Evolutionary conservation across 2,329 filamentous ascomycete species (phyloP).

Genomic region (Cladosporium sp.): DNA sequence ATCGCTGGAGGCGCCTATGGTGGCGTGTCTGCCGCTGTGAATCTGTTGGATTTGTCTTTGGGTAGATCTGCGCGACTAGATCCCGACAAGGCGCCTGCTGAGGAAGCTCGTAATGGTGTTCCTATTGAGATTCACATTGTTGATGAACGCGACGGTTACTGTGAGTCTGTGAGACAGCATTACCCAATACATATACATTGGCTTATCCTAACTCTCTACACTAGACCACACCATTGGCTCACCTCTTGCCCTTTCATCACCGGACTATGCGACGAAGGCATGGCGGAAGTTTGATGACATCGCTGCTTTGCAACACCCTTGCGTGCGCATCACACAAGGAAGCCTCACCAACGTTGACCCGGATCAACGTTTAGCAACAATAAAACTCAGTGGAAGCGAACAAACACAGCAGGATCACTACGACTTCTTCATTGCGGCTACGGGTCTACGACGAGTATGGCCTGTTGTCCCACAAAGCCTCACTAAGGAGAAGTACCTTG

Average conservation of each 20-base stretch:
- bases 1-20: slow-evolving; percentile 71
- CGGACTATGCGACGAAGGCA: slow-evolving; percentile 62
- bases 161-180: slow-evolving; percentile 60
- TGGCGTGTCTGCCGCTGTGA: slow-evolving; percentile 66
- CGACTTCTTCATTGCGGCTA: slow-evolving; percentile 73
- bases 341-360: slow-evolving; percentile 62
- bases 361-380: slow-evolving; percentile 59
- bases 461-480: slow-evolving; percentile 71
- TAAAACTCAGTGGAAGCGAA: slow-evolving; percentile 43
- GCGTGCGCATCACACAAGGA: slow-evolving; percentile 66
- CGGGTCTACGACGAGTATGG: slow-evolving; percentile 68
- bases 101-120: slow-evolving; percentile 30
- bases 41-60: slow-evolving; percentile 65
- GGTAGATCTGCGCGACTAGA: slow-evolving; percentile 55
- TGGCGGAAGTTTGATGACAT: slow-evolving; percentile 72
- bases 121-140: slow-evolving; percentile 70
- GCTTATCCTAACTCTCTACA: slow-evolving; percentile 38
- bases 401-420: slow-evolving; percentile 48
- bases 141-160: slow-evolving; percentile 81
- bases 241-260: slow-evolving; percentile 67
- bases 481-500: slow-evolving; percentile 61
- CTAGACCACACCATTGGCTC: slow-evolving; percentile 72
- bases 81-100: slow-evolving; percentile 25
- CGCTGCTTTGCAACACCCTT: slow-evolving; percentile 62
- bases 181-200: no score